Evolutionary conservation across 805 yeast species (phyloP), one percentile per base, ranked within the genome.

Genomic region (Metschnikowia dekortorum): DNA sequence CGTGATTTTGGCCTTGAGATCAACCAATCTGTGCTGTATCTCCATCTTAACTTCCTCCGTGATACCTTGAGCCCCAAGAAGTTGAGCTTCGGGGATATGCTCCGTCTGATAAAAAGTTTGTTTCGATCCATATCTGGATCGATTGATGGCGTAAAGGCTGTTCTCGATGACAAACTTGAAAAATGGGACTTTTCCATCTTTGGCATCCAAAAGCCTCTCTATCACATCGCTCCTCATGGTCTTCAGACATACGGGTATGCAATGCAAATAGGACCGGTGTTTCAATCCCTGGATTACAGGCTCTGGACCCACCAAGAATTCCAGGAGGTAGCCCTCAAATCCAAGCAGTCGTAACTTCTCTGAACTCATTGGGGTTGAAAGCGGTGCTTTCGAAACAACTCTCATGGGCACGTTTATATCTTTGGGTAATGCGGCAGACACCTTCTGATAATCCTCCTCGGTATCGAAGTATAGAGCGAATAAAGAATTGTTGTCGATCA

Each of bases 241-340:
- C n/a, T 62, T 67, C 13, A 70, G 65, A 0, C 87, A 62, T 6
- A 85, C 83, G 0, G 97, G 97, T 30, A 88, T 79, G 14, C 82
- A 63, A 36, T 70, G 66, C 41, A 77, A 74, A 47, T 70, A 69
- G 9, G 73, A 63, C 10, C 70, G 66, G 53, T 80, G 83, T 55
- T 86, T 82, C 32, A 91, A 73, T 89, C 87, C 89, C 48, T 76
- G 74, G 46, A 89, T 62, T 1, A 92, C 95, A 8, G 79, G 78
- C 6, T 65, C 61, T 1, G 96, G 96, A 0, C 96, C 98, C 2
- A 68, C 66, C 2, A 92, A 60, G 54, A 81, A 81, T 58, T 94
- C 97, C 2, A 78, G 66, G 28, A 90, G 57, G 60, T 81, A 88
- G 0, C 96, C 94, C 49, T 87, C 96, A 64, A 94, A 90, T 0